Evolutionary conservation across 2,329 filamentous ascomycete genomes (phyloP), one percentile per base, ranked within the genome.

Genomic region (Pyrenophora teres): DNA sequence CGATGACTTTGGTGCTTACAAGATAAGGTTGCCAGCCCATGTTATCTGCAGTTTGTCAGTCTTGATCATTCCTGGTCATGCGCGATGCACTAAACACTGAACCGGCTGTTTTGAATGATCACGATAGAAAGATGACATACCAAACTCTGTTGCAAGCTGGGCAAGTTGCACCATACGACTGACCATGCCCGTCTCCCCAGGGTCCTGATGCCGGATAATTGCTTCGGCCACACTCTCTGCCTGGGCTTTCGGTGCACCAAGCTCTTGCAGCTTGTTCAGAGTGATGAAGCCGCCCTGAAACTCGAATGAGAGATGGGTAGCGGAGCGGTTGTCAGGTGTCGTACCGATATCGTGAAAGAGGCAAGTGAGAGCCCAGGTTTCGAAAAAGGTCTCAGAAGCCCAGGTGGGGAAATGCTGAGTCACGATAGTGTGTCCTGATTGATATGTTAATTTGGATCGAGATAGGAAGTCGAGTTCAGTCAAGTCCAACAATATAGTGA

Each of bases 311-410:
- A 50, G 21, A 16, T 39, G 47, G 8, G 40, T 39, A 9, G 27
- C 31, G 3, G 40, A 31, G 27, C 44, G 37, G 27, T 50, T 50
- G n/a, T 9, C 16, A 6, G 15, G 12, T 4, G 47, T 40, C 1
- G 47, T 50, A 2, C 47, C 47, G 15, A 50, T 50, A 18, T 50
- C 47, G 27, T 50, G 47, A 19, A 50, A 25, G 3, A 50, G 40
- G 35, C 47, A 50, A 3, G 47, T 45, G 2, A 50, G 21, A 7
- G 40, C 40, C 33, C 40, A 50, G 6, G 47, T 50, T 30, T 50
- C 47, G 19, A 45, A 40, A 15, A 30, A 45, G n/a, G 27, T 16
- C 6, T 9, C n/a, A 1, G 38, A n/a, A 16, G 23, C 18, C 32
- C 35, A 40, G 12, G 30, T 13, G 0, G 37, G 44, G 10, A 50